Percentiles rank a stretch among this genome's conserved stretches.
Conservation (phyloP, 1,284 basidiomycete genomes). For the Puccinia coronata region DNA sequence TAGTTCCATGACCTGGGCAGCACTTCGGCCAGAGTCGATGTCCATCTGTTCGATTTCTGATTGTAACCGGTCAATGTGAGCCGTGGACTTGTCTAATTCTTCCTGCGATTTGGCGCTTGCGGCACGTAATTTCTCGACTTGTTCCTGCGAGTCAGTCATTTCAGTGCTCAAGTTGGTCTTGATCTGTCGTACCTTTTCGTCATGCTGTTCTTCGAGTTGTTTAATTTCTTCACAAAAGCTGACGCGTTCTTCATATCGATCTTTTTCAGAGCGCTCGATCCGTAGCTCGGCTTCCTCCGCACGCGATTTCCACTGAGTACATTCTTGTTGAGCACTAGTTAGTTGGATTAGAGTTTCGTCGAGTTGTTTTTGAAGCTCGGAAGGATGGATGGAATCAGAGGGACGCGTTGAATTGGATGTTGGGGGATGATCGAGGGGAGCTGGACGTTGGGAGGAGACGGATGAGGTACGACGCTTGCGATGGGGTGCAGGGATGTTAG, state of each 20-base stretch:
- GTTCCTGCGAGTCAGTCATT: background rate
- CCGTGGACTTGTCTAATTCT: background rate
- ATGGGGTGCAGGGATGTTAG: background rate
- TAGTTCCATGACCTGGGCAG: constrained; percentile 21
- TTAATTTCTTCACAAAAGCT: constrained; percentile 10
- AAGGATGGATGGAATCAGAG: background rate
- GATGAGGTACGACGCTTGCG: constrained; percentile 31
- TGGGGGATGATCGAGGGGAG: background rate
- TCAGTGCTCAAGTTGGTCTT: background rate
- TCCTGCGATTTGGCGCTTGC: background rate
- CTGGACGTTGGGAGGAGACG: constrained; percentile 22
- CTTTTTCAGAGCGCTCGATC: background rate
- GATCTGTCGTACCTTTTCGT: background rate
- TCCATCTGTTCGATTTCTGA: constrained; percentile 38
- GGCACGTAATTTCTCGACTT: background rate
- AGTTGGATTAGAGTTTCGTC: background rate
- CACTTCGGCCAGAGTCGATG: constrained; percentile 12
- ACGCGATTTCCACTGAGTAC: constrained; percentile 1
- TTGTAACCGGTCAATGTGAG: background rate
- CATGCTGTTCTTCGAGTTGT: background rate
- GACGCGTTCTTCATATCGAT: constrained; percentile 19
- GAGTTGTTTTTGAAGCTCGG: constrained; percentile 15
- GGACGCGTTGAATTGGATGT: background rate
- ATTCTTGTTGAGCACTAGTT: constrained; percentile 16
- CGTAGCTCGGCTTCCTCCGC: background rate